Conservation (phyloP, 2,329 filamentous ascomycete species). For the Fusarium caatingaense region DNA sequence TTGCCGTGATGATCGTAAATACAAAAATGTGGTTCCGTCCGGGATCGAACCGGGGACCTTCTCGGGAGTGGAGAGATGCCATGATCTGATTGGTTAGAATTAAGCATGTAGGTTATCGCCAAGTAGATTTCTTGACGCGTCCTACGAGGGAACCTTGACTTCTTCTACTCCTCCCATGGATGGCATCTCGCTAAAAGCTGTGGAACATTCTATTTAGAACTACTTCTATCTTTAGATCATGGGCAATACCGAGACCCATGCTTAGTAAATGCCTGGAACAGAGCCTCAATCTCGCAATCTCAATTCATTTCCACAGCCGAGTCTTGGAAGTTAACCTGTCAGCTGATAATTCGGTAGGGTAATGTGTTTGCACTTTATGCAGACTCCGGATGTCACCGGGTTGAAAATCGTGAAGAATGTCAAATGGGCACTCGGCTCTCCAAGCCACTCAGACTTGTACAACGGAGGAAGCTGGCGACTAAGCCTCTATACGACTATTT, state of each 20-base stretch:
- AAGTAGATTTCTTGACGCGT: not conserved
- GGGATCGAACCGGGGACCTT: conserved; percentile 17
- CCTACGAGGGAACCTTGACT: not conserved
- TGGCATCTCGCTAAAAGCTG: not conserved
- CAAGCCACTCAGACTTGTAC: not conserved
- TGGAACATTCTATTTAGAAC: not conserved
- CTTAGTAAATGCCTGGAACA: not conserved
- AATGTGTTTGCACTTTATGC: no score
- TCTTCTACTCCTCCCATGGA: not conserved
- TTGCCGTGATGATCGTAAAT: not conserved
- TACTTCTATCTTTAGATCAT: not conserved
- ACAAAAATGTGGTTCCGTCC: conserved; percentile 14
- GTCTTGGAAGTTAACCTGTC: no score
- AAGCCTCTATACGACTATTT: not conserved
- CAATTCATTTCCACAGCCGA: not conserved
- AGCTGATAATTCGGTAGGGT: not conserved
- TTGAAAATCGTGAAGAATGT: not conserved
- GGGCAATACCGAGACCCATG: not conserved
- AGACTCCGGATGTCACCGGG: no score
- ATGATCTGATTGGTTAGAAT: not conserved
- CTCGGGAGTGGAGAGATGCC: conserved; percentile 9
- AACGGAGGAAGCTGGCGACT: not conserved
- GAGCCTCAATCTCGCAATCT: not conserved
- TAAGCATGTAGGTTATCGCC: not conserved
- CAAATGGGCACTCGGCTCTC: not conserved